Evolutionary conservation across 2,329 filamentous ascomycete species (phyloP), one percentile per base, ranked within the genome.

Genomic region (Fusarium sp.): DNA sequence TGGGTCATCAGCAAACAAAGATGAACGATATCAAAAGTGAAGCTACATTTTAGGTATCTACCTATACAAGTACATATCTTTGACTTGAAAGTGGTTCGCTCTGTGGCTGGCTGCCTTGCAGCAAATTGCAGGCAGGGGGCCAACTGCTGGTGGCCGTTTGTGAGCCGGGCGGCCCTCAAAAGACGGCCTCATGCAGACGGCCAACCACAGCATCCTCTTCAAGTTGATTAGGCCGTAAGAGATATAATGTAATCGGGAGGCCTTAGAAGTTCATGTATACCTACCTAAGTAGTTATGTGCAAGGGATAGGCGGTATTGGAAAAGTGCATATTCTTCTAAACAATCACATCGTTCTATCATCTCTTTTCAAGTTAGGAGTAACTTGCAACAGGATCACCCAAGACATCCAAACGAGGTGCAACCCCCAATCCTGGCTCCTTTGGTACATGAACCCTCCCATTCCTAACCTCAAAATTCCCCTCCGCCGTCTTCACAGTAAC

Each of bases 301-400:
- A 33, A 33, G 46, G 12, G 16, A 19, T 25, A n/a, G 23, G 6
- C 4, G n/a, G 35, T 25, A 25, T 19, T 10, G n/a, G 29, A 51
- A 33, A 35, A 51, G 29, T 51, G 46, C 46, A 49, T 10, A 33
- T 49, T 33, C 46, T 19, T 25, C 29, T 23, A 10, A 51, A 19
- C 6, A 35, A 35, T 19, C 46, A 12, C 29, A 35, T 25, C 33
- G 31, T 35, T 35, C 18, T 7, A 25, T 35, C 48, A 35, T 35
- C 48, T 25, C n/a, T 11, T 35, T 25, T 14, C 12, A 45, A 46
- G 37, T 67, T 52, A 73, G 44, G 31, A 55, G 35, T 74, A 74
- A 51, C 61, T 72, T 23, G 73, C 46, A 59, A 70, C 62, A 19
- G 73, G 52, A 55, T 72, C 54, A 5, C 67, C 70, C 38, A 75